phyloP scores from a whole-genome alignment of 805 yeast genomes.

The Candida morakotiae region DNA sequence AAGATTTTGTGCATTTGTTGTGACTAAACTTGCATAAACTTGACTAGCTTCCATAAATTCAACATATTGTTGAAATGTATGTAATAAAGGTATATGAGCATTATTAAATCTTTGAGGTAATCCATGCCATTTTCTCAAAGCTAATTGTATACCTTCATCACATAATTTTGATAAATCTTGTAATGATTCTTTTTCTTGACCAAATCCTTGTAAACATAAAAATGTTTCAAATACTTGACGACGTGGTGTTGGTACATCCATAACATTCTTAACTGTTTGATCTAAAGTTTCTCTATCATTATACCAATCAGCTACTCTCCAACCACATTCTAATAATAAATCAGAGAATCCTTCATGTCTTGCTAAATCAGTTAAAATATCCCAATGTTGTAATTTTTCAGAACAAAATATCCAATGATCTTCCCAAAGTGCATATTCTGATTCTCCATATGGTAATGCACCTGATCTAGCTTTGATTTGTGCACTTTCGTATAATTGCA shows the following conservation, averaged over 20 bases:
- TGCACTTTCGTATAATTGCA: conserved; percentile 91
- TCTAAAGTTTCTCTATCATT: conserved; percentile 92
- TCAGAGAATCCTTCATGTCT: conserved; percentile 98
- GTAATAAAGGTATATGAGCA: conserved; percentile 87
- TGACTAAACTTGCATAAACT: conserved; percentile 78
- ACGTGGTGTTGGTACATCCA: conserved; percentile 98
- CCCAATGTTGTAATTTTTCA: conserved; percentile 97
- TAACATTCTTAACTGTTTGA: conserved; percentile 89
- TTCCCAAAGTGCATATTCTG: conserved; percentile 96
- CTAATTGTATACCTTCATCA: conserved; percentile 94
- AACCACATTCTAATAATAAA: conserved; percentile 92
- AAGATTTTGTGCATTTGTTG: conserved; percentile 88
- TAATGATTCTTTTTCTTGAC: conserved; percentile 82
- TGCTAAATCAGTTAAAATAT: conserved; percentile 89
- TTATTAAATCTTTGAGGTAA: conserved; percentile 72
- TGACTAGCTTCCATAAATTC: conserved; percentile 97
- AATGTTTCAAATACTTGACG: conserved; percentile 95
- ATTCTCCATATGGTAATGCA: conserved; percentile 88
- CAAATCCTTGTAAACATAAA: conserved; percentile 86
- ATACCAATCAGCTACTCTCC: conserved; percentile 99
- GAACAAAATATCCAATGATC: conserved; percentile 98
- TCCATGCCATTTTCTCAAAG: conserved; percentile 89
- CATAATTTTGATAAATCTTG: conserved; percentile 82
- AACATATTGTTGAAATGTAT: conserved; percentile 94
- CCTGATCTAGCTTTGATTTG: conserved; percentile 96